phyloP scores from a whole-genome alignment of 1,284 basidiomycete species.

The Rhodotorula sp. region DNA sequence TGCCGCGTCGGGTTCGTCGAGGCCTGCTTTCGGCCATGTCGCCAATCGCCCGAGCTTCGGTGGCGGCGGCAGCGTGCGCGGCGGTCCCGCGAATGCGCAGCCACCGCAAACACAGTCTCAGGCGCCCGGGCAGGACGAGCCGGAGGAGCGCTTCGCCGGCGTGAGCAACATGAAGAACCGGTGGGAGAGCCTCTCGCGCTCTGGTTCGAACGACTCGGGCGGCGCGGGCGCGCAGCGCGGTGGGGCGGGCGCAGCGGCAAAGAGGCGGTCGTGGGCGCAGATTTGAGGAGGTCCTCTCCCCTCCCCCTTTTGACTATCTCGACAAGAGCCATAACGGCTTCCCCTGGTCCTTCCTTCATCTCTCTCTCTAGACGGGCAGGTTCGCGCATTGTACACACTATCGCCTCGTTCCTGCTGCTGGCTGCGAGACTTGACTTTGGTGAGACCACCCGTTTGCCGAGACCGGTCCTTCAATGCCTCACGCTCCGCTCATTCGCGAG shows the following conservation, averaged over 20 bases:
- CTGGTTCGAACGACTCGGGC: background rate
- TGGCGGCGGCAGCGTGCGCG: background rate
- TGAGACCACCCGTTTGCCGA: no score
- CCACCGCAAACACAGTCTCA: background rate
- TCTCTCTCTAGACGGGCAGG: no score
- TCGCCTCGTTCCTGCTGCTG: no score
- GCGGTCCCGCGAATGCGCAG: background rate
- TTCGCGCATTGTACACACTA: no score
- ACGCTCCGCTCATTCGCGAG: no score
- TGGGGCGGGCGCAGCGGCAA: conserved; percentile 24
- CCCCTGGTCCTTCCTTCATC: no score
- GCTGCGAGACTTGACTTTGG: no score
- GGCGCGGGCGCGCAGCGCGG: background rate
- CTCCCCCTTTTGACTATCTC: no score
- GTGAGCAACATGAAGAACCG: conserved; percentile 37
- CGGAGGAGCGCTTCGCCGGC: conserved; percentile 40
- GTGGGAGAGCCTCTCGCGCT: conserved; percentile 36
- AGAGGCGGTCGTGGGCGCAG: conserved; percentile 2
- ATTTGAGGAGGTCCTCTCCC: background rate
- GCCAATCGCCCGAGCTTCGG: conserved; percentile 1
- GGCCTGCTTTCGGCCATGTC: background rate
- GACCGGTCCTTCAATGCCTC: no score
- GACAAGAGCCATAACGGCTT: background rate
- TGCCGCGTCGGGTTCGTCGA: background rate
- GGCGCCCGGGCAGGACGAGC: conserved; percentile 4